Evolutionary conservation across 371 early-diverging fungal genomes (phyloP), one percentile per base, ranked within the genome.

Genomic region (Mortierella sp.): DNA sequence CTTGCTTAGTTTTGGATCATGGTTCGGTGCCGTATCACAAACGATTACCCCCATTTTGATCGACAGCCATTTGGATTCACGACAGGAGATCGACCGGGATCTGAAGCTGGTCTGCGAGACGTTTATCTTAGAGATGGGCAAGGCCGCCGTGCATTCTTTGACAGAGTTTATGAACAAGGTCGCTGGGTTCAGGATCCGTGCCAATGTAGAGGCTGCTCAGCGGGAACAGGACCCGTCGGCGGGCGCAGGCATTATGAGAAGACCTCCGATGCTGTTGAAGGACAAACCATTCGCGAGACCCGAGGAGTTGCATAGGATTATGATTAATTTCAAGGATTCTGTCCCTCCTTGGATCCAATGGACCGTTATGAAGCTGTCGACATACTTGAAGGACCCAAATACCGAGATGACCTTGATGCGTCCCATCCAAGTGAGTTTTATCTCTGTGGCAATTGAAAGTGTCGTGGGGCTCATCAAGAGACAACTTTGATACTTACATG

Each of bases 21-120:
- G 92, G 89, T 82, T 92, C 24, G 91, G 92, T 26, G 89, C 91
- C 10, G 87, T 92, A 34, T 91, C 93, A 0, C 92, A 92, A 75
- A 88, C 90, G 13, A 93, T 92, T 26, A 93, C 93, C 72, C 93
- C 93, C 11, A 89, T 90, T 26, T 88, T 94, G 4, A 90, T 93
- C 0, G 93, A 93, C 77, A 90, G 91, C 42, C 88, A 90, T 57
- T 68, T 92, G 55, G 93, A 94, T 79, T 90, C 93, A 3, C 74
- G 92, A 70, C 88, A 89, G 70, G 94, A 94, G 78, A 91, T 95
- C n/a, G 95, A 96, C 75, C 84, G 88, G 45, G 94, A 95, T 74
- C 83, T 96, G 63, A 95, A 95, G 83, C 88, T 88, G 8, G 92
- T 93, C 21, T 96, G 96, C 75, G 96, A 96, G 84, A 93, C 92